Percentiles rank a stretch among this genome's conserved stretches.
Conservation (phyloP, 768 basidiomycete species). For the Paxillus rubicundulus region DNA sequence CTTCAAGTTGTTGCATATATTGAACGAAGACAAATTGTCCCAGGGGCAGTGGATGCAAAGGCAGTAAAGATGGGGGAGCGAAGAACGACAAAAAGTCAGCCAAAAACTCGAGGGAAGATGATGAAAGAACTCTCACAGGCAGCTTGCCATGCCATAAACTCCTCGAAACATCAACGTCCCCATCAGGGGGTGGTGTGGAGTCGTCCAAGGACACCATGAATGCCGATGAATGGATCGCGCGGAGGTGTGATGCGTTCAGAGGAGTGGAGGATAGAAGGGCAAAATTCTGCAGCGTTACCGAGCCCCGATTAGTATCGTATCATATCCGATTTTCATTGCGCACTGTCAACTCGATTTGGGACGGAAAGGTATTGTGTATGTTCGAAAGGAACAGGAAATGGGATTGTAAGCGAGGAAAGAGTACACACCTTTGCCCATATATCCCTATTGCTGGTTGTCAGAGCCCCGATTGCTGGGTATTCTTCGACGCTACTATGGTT, state of each 20-base stretch:
- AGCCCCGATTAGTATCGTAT: background rate
- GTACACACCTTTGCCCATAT: conserved; percentile 76
- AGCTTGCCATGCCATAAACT: conserved; percentile 80
- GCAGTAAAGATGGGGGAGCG: background rate
- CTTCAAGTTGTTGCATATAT: background rate
- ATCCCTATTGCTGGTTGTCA: conserved; percentile 81
- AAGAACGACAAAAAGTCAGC: background rate
- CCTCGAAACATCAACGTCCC: conserved; percentile 59
- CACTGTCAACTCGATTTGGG: too few species aligned
- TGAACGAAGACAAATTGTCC: too few species aligned
- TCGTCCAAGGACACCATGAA: conserved; percentile 82
- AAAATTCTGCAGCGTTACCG: conserved; percentile 50
- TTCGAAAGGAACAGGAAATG: background rate
- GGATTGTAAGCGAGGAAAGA: background rate
- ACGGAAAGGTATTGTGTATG: too few species aligned
- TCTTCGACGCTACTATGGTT: conserved; percentile 60
- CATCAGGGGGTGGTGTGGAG: conserved; percentile 42
- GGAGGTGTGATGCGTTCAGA: conserved; percentile 61
- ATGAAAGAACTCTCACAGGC: conserved; percentile 39
- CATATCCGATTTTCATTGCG: background rate
- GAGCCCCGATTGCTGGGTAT: conserved; percentile 72
- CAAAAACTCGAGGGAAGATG: background rate
- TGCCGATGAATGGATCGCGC: conserved; percentile 80
- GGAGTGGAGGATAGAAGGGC: conserved; percentile 54
- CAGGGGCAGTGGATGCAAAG: background rate